Base-by-base conservation (phyloP, 257 asterid genomes). In the Cynanchum wilfordii region DNA sequence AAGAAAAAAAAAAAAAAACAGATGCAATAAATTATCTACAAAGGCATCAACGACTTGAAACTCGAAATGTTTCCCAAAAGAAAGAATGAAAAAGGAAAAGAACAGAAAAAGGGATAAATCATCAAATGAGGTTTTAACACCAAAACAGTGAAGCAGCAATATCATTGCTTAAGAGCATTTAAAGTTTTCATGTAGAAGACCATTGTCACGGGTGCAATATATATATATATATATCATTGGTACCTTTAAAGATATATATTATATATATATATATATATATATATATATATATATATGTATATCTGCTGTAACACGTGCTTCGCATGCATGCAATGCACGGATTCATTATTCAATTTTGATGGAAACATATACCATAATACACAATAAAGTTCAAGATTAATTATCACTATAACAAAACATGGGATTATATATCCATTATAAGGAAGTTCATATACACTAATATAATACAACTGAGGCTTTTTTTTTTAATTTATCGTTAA, bases 241-340 rank as follows among this genome's bases (percentile, higher is more conserved):
- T 12, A 58, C 20, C 17, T 24, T 7, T 15, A 60, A n/a, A n/a
- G n/a, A n/a, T n/a, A n/a, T n/a, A n/a, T n/a, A n/a, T n/a, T n/a
- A n/a, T n/a, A n/a, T n/a, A n/a, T n/a, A n/a, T n/a, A n/a, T n/a
- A 17, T 33, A 62, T 11, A 59, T 50, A 51, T 2, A 20, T n/a
- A 59, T 50, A 51, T 8, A 20, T 62, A 33, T 33, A 20, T 40
- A 40, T 40, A 40, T 40, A 40, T 40, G 10, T 42, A 25, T 22
- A 30, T 60, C 66, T 62, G 67, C 67, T 5, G 2, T 2, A 5
- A 30, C 67, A 30, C 67, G 67, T 62, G 45, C 67, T 16, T 44
- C 67, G 67, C 67, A 62, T 62, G 67, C 67, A 59, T 42, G 47
- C 50, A 50, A 15, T 60, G 22, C 44, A 60, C 66, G 66, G 44